Conservation (phyloP, 2,329 filamentous ascomycete genomes). For the Proliferodiscus dingleyae region DNA sequence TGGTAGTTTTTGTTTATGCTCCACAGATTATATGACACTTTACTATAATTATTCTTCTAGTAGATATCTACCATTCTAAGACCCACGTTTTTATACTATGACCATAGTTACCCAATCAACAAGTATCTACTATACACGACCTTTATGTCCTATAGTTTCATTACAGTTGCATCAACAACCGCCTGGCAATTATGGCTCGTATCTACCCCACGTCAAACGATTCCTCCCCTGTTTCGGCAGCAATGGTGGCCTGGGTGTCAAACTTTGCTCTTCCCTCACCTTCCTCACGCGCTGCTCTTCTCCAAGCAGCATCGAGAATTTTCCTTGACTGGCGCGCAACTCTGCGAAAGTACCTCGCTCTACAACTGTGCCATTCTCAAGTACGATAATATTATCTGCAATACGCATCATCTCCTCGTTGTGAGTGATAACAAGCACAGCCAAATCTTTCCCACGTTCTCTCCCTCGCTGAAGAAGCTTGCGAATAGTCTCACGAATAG, state of each 20-base stretch:
- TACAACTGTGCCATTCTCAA: conserved; percentile 63
- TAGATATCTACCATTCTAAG: too few relatives aligned
- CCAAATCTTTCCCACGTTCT: conserved; percentile 33
- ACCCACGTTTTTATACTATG: too few relatives aligned
- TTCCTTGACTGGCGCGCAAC: conserved; percentile 36
- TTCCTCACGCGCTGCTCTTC: neutral
- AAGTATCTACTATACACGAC: too few relatives aligned
- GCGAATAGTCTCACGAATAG: conserved; percentile 59
- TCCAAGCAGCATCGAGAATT: conserved; percentile 22
- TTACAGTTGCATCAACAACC: too few relatives aligned
- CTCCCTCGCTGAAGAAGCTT: conserved; percentile 39
- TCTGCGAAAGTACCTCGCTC: conserved; percentile 63
- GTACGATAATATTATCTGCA: conserved; percentile 67
- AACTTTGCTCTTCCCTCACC: neutral
- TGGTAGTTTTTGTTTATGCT: too few relatives aligned
- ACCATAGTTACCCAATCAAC: too few relatives aligned
- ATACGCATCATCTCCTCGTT: conserved; percentile 80
- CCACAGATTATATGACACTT: too few relatives aligned
- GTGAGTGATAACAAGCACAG: conserved; percentile 80
- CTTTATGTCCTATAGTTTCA: too few relatives aligned
- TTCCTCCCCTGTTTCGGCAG: neutral
- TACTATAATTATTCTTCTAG: too few relatives aligned
- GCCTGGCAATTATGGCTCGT: too few relatives aligned
- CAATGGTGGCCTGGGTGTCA: too few relatives aligned
- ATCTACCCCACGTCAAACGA: neutral